A percentile compares a stretch with the other conserved stretches of the same genome.
phyloP scores from a whole-genome alignment of 352 stramenopile genomes.

The Globisporangium paroecandrum region DNA sequence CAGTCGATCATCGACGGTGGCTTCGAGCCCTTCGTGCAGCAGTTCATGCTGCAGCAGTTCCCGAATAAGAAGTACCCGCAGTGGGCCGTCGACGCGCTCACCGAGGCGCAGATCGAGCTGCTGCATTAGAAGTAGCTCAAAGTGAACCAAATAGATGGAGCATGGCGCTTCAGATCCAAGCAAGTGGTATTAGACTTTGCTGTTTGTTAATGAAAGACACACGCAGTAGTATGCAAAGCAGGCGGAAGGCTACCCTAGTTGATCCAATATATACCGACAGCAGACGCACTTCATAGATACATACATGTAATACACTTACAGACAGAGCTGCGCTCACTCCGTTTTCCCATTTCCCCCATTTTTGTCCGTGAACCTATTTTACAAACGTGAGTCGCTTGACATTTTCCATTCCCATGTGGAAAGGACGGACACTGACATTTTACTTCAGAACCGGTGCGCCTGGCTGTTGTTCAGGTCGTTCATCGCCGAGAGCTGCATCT shows the following conservation, averaged over 20 bases:
- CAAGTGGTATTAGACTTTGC: background rate
- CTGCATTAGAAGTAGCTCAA: slow-evolving; percentile 16
- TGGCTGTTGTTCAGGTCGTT: slow-evolving; percentile 24
- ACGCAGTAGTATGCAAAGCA: background rate
- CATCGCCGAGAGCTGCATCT: slow-evolving; percentile 35
- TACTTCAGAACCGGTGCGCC: slow-evolving; percentile 13
- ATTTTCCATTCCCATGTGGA: background rate
- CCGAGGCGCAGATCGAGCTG: slow-evolving; percentile 51
- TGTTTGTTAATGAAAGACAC: background rate
- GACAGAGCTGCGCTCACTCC: background rate
- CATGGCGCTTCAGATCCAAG: background rate
- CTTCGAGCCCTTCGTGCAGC: slow-evolving; percentile 70
- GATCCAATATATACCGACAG: background rate
- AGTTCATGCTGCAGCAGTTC: slow-evolving; percentile 81
- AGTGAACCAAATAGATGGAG: background rate
- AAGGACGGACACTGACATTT: background rate
- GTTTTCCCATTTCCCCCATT: background rate
- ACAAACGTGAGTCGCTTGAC: slow-evolving; percentile 3
- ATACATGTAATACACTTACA: slow-evolving; percentile 5
- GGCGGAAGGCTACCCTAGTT: background rate
- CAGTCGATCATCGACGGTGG: slow-evolving; percentile 67
- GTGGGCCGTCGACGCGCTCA: slow-evolving; percentile 71
- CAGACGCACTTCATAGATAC: slow-evolving; percentile 2
- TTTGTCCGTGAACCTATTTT: slow-evolving; percentile 10
- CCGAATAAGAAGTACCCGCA: slow-evolving; percentile 43